A percentile compares a stretch with the other conserved stretches of the same genome.
These are phyloP conservation scores for Metschnikowia similis DNA, from an alignment of 805 yeast genomes.

Conservation along the genomic window DNA sequence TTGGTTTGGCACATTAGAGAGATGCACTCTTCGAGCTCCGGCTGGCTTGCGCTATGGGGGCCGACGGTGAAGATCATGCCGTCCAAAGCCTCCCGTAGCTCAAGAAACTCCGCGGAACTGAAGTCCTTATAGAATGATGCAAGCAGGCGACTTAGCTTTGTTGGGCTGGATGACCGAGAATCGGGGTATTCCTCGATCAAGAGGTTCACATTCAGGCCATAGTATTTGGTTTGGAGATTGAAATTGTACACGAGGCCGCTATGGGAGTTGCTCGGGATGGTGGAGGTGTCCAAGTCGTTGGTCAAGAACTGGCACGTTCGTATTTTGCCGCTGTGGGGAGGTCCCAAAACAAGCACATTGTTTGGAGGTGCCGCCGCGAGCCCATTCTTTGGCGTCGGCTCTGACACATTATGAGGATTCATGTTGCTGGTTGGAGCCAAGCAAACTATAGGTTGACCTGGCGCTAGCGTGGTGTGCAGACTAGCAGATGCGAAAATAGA, in stretches of 20 bases:
- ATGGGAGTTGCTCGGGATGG: constrained; percentile 29
- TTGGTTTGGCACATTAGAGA: constrained; percentile 5
- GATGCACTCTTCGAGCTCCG: not conserved
- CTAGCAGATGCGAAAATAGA: not conserved
- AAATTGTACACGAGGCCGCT: constrained; percentile 30
- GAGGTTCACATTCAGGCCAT: constrained; percentile 23
- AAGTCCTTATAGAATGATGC: constrained; percentile 40
- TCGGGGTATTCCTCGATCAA: constrained; percentile 38
- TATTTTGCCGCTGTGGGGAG: constrained; percentile 40
- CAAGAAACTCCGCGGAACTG: constrained; percentile 30
- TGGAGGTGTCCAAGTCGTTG: constrained; percentile 27
- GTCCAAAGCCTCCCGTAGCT: constrained; percentile 42
- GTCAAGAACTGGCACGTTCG: constrained; percentile 25
- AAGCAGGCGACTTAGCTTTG: constrained; percentile 8
- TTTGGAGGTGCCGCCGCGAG: constrained; percentile 15
- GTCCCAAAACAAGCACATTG: constrained; percentile 44
- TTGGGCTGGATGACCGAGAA: constrained; percentile 10
- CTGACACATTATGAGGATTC: no score
- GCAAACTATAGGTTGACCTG: not conserved
- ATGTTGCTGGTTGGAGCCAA: no score
- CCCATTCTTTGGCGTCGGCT: no score
- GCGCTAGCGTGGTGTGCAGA: not conserved
- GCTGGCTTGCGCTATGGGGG: constrained; percentile 19
- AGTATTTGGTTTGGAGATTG: constrained; percentile 30
- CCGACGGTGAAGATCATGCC: constrained; percentile 44